Evolutionary conservation across 2,329 filamentous ascomycete species (phyloP).

Genomic region (Pestalotiopsis sp.): DNA sequence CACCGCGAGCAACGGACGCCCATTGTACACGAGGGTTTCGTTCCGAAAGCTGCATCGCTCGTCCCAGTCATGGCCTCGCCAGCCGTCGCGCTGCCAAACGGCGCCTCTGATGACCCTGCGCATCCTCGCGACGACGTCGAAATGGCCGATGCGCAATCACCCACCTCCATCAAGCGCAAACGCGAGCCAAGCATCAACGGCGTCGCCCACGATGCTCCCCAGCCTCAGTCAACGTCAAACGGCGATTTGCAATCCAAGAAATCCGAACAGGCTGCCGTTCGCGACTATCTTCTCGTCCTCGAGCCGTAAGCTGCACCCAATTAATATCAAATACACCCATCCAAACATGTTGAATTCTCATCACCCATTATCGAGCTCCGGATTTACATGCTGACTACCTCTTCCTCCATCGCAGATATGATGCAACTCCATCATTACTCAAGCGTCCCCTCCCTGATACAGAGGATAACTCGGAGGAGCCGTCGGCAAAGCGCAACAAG

Average conservation of each 20-base stretch:
- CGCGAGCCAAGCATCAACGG: constrained; percentile 27
- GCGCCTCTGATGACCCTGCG: constrained; percentile 22
- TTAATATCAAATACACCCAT: background rate
- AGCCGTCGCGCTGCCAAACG: constrained; percentile 29
- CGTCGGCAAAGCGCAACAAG: constrained; percentile 62
- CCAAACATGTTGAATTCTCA: background rate
- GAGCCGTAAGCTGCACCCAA: constrained; percentile 25
- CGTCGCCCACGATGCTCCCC: constrained; percentile 19
- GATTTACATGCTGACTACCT: background rate
- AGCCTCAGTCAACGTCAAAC: constrained; percentile 16
- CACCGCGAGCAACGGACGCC: background rate
- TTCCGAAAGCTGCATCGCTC: background rate
- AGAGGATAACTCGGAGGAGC: constrained; percentile 47
- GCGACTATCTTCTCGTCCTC: constrained; percentile 30
- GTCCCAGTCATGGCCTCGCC: constrained; percentile 29
- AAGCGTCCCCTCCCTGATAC: constrained; percentile 51
- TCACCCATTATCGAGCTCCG: background rate
- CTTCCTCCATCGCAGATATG: constrained; percentile 44
- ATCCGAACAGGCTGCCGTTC: constrained; percentile 17
- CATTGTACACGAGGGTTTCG: background rate
- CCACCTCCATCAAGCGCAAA: constrained; percentile 31
- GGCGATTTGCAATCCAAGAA: constrained; percentile 19
- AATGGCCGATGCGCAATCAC: constrained; percentile 9
- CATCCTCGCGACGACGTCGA: constrained; percentile 18
- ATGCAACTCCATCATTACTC: constrained; percentile 56